A percentile compares a stretch with the other conserved stretches of the same genome.
Conservation (phyloP, 2,329 filamentous ascomycete species). For the Trichoderma lentiforme region DNA sequence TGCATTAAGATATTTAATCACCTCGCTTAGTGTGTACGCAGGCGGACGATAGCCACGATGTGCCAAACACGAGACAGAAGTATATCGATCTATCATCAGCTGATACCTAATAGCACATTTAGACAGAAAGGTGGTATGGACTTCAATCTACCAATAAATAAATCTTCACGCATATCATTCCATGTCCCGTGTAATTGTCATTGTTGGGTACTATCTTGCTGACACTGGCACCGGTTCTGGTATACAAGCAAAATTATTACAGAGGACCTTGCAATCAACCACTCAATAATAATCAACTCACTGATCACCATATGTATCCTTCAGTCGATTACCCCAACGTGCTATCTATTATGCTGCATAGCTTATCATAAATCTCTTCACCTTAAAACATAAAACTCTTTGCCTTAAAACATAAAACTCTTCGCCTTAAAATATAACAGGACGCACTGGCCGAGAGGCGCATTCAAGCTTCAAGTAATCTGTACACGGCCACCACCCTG, state of each 20-base stretch:
- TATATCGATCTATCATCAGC: too few relatives aligned
- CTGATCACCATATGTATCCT: neutral
- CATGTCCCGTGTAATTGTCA: too few relatives aligned
- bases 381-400: neutral
- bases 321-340: neutral
- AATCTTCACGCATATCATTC: too few relatives aligned
- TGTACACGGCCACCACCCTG: neutral
- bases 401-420: neutral
- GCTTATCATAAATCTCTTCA: neutral
- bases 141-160: too few relatives aligned
- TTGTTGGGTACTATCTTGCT: too few relatives aligned
- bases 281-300: neutral
- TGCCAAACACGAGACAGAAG: too few relatives aligned
- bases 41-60: too few relatives aligned
- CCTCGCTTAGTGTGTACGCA: too few relatives aligned
- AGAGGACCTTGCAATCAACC: neutral
- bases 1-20: too few relatives aligned
- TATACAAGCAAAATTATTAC: neutral
- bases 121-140: too few relatives aligned
- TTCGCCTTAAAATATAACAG: neutral
- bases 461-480: neutral
- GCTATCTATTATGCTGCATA: neutral
- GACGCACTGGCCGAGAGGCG: neutral
- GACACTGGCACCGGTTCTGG: too few relatives aligned
- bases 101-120: too few relatives aligned